Evolutionary conservation across 1,139 yeast species (phyloP).

Genomic region (Kodamaea plutei): DNA sequence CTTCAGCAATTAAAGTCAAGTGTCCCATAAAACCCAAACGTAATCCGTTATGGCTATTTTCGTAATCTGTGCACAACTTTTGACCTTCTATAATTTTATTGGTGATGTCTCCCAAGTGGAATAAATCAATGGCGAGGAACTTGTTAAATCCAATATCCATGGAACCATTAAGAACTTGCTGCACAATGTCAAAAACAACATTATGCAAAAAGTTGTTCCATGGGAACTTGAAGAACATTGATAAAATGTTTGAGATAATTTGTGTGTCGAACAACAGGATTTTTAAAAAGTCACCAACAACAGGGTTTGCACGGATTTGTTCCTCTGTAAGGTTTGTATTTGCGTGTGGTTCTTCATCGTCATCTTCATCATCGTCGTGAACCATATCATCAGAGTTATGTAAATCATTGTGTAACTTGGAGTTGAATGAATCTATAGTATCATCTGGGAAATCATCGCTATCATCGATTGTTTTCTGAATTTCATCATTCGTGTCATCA

Average conservation of each 20-base stretch:
- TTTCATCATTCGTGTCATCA: slow-evolving; percentile 7
- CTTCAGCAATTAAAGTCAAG: slow-evolving; percentile 91
- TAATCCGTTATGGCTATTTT: slow-evolving; percentile 54
- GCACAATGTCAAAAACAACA: slow-evolving; percentile 95
- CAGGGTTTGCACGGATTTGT: slow-evolving; percentile 64
- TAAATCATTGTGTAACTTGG: slow-evolving; percentile 22
- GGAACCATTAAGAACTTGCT: slow-evolving; percentile 91
- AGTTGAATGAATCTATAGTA: slow-evolving; percentile 47
- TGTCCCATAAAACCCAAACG: slow-evolving; percentile 98
- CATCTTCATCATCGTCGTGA: slow-evolving; percentile 25
- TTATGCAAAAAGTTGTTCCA: slow-evolving; percentile 98
- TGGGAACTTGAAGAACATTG: slow-evolving; percentile 88
- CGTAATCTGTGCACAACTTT: slow-evolving; percentile 66
- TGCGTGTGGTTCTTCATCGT: slow-evolving; percentile 42
- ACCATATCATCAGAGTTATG: slow-evolving; percentile 18
- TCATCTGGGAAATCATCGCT: slow-evolving; percentile 33
- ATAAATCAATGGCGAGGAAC: slow-evolving; percentile 81
- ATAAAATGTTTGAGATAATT: slow-evolving; percentile 69
- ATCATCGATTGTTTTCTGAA: slow-evolving; percentile 9
- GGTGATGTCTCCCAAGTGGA: slow-evolving; percentile 74
- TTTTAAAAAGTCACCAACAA: slow-evolving; percentile 86
- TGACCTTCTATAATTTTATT: slow-evolving; percentile 82
- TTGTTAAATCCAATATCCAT: slow-evolving; percentile 88
- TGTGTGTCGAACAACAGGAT: slow-evolving; percentile 80
- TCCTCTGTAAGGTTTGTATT: slow-evolving; percentile 57